phyloP scores from a whole-genome alignment of 176 grass and related monocot species.

The Lolium perenne region DNA sequence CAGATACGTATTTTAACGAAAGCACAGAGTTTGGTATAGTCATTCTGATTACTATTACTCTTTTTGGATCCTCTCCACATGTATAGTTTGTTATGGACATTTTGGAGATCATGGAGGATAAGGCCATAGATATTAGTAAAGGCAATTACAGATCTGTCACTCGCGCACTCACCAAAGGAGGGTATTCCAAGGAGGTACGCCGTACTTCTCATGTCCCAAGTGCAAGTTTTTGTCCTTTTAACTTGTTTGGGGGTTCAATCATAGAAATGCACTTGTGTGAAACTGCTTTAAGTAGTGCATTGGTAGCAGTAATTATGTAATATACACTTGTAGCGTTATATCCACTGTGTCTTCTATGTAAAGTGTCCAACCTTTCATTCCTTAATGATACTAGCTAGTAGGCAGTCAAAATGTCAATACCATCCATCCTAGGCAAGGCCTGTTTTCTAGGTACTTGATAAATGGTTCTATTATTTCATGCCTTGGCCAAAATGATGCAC shows the following conservation, averaged over 20 bases:
- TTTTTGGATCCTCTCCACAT: conserved; percentile 41
- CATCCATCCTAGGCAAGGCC: no score
- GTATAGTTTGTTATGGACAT: conserved; percentile 82
- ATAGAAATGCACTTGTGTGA: not conserved
- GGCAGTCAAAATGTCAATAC: no score
- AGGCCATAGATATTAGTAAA: conserved; percentile 57
- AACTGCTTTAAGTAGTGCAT: not conserved
- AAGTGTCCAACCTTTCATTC: no score
- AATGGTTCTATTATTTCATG: no score
- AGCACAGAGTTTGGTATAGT: conserved; percentile 41
- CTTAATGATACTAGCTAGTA: no score
- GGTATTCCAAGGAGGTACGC: no score
- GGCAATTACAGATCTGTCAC: conserved; percentile 50
- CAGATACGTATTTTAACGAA: conserved; percentile 12
- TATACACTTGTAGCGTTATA: no score
- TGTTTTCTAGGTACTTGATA: no score
- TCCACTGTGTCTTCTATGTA: no score
- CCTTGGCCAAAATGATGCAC: no score
- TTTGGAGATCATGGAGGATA: conserved; percentile 73
- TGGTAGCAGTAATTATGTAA: not conserved
- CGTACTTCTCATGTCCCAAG: not conserved
- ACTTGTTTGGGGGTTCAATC: not conserved
- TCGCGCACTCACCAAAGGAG: conserved; percentile 19
- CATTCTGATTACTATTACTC: conserved; percentile 38
- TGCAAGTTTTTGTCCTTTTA: conserved; percentile 5